These are phyloP conservation scores for Alternaria dauci DNA, from an alignment of 2,329 filamentous ascomycete genomes.

Conservation along the genomic window DNA sequence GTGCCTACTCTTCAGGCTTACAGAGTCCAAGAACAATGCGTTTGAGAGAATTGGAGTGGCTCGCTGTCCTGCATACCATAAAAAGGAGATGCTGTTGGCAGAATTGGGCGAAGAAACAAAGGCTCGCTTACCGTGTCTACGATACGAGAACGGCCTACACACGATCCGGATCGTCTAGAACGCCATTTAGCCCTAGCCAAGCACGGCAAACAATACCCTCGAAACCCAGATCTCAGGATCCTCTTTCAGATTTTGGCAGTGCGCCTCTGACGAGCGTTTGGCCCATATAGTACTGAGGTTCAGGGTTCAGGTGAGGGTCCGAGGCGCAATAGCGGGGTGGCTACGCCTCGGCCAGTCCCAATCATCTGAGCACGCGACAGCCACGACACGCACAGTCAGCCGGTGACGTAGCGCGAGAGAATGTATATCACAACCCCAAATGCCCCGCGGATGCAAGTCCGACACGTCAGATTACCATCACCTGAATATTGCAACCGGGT, in stretches of 20 bases:
- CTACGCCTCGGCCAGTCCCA: slow-evolving; percentile 4
- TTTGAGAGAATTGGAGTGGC: too few relatives aligned
- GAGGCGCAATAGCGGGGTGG: slow-evolving; percentile 9
- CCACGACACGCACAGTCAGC: slow-evolving; percentile 16
- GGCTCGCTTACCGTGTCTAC: slow-evolving; percentile 16
- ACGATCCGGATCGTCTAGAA: slow-evolving; percentile 21
- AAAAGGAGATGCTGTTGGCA: not conserved
- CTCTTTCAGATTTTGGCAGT: slow-evolving; percentile 3
- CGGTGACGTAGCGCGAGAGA: slow-evolving; percentile 19
- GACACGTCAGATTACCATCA: slow-evolving; percentile 2
- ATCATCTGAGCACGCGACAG: slow-evolving; percentile 21
- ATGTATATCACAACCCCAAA: slow-evolving; percentile 11
- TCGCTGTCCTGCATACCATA: not conserved
- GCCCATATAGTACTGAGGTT: slow-evolving; percentile 9
- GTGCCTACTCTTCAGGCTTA: too few relatives aligned
- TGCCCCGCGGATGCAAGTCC: not conserved
- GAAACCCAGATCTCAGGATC: not conserved
- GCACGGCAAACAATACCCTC: not conserved
- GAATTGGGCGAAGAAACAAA: slow-evolving; percentile 17
- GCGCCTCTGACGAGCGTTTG: slow-evolving; percentile 8
- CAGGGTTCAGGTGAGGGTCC: slow-evolving; percentile 13
- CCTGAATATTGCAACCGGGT: not conserved
- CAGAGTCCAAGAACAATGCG: too few relatives aligned
- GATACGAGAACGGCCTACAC: slow-evolving; percentile 19
- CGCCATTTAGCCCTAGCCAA: slow-evolving; percentile 3